Conservation (phyloP, 2,329 filamentous ascomycete species). For the Talaromyces amestolkiae region DNA sequence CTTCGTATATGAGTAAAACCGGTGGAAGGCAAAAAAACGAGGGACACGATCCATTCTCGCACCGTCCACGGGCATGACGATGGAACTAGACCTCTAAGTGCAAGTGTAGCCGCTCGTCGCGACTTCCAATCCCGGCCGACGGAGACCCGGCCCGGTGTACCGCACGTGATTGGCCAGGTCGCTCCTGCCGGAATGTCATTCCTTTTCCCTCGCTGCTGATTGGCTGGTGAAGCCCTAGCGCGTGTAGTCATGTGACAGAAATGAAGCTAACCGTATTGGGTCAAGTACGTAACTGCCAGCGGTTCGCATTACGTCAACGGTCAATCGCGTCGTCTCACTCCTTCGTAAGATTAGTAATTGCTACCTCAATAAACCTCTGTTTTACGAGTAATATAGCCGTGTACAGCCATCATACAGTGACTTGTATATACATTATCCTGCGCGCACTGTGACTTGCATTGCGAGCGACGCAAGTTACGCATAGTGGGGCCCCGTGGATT, state of each 20-base stretch:
- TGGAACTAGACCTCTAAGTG: constrained; percentile 35
- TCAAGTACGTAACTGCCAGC: not conserved
- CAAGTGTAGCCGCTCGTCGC: constrained; percentile 28
- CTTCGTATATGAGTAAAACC: constrained; percentile 1
- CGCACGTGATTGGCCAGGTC: constrained; percentile 9
- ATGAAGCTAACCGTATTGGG: not conserved
- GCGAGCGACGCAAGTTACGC: not conserved
- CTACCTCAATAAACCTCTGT: not conserved
- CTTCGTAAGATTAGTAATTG: not conserved
- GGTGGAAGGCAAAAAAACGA: constrained; percentile 11
- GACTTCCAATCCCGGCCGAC: not conserved
- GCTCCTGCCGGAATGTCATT: not conserved
- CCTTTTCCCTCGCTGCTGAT: not conserved
- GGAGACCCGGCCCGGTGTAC: constrained; percentile 9
- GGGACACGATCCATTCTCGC: constrained; percentile 10
- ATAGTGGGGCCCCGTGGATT: constrained; percentile 12
- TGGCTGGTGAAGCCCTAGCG: not conserved
- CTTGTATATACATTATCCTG: not conserved
- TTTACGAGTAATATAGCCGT: not conserved
- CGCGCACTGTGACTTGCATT: not conserved
- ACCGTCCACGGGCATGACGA: constrained; percentile 11
- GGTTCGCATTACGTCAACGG: not conserved
- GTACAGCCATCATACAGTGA: not conserved
- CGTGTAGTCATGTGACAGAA: not conserved
- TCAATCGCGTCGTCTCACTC: not conserved